phyloP scores from a whole-genome alignment of 164 flowering plant genomes.

The Stephania cephalantha region DNA sequence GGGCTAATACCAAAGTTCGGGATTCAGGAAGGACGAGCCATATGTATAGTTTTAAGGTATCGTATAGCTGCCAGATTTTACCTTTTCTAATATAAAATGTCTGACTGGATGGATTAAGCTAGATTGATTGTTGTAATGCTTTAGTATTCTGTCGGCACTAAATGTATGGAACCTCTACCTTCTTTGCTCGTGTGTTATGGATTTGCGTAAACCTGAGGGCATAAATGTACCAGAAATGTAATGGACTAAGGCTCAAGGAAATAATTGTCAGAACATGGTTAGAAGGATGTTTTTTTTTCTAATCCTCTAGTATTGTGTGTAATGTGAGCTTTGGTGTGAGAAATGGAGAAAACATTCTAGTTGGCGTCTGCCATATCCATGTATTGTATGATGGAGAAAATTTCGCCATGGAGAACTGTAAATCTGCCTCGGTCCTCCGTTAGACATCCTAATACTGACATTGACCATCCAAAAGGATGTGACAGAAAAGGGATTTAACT shows the following conservation, averaged over 20 bases:
- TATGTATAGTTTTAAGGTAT: conserved; percentile 82
- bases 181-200: neutral
- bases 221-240: neutral
- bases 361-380: neutral
- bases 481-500: neutral
- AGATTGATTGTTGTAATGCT: too few species aligned
- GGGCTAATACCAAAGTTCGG: conserved; percentile 82
- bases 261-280: too few species aligned
- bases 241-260: neutral
- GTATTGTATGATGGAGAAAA: too few species aligned
- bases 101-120: neutral
- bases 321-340: neutral
- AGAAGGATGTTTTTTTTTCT: too few species aligned
- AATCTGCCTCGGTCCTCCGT: too few species aligned
- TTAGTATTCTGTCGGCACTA: too few species aligned
- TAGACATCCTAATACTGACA: too few species aligned
- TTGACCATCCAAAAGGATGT: neutral
- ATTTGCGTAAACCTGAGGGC: neutral
- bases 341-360: neutral
- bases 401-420: too few species aligned
- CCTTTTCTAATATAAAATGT: neutral
- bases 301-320: neutral
- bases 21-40: conserved; percentile 53
- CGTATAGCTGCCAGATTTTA: neutral
- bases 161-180: neutral